A percentile compares a stretch with the other conserved stretches of the same genome.
Conservation (phyloP, 805 yeast species). For the Grigorovia jiainica region DNA sequence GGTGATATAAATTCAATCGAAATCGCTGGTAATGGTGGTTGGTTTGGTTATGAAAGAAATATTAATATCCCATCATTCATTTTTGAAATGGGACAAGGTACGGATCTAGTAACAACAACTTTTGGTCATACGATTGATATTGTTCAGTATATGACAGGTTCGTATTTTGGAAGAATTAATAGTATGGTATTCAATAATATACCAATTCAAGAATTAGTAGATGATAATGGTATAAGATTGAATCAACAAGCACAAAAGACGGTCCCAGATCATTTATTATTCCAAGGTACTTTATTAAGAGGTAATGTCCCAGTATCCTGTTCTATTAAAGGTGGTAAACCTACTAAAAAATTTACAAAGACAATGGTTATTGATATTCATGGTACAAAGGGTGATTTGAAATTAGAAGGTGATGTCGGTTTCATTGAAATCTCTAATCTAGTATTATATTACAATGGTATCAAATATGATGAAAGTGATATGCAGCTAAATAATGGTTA, state of each 20-base stretch:
- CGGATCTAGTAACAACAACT: conserved; percentile 21
- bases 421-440: conserved; percentile 26
- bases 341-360: conserved; percentile 26
- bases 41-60: conserved; percentile 26
- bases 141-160: conserved; percentile 23
- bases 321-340: conserved; percentile 27
- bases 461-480: conserved; percentile 11
- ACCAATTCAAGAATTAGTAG: conserved; percentile 20
- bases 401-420: conserved; percentile 29
- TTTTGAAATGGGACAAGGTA: conserved; percentile 22
- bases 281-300: conserved; percentile 20
- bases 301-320: conserved; percentile 26
- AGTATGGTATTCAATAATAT: conserved; percentile 26
- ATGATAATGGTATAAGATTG: conserved; percentile 17
- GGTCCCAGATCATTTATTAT: conserved; percentile 25
- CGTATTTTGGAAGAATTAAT: conserved; percentile 22
- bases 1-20: conserved; percentile 26
- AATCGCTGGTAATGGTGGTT: conserved; percentile 25
- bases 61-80: conserved; percentile 19
- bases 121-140: conserved; percentile 27
- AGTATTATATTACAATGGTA: conserved; percentile 25
- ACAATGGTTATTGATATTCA: conserved; percentile 27
- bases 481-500: conserved; percentile 1
- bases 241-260: conserved; percentile 17
- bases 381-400: conserved; percentile 27